These are phyloP conservation scores for Paramecium biaurelia DNA, from an alignment of 73 alveolate genomes.

Conservation along the genomic window DNA sequence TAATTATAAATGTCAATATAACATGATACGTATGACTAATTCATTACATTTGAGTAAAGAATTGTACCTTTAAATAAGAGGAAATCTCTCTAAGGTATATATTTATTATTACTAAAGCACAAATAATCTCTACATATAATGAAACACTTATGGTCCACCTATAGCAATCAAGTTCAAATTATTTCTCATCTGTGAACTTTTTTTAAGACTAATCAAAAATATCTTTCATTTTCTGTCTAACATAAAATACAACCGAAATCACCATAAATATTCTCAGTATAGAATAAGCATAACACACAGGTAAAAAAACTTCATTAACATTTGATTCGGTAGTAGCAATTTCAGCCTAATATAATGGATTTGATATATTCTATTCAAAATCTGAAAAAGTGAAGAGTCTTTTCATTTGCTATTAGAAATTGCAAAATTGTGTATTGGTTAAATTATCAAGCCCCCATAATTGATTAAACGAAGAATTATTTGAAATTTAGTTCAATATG, in stretches of 20 bases:
- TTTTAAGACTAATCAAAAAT: neutral
- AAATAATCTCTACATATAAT: neutral
- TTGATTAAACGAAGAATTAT: neutral
- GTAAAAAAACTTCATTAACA: neutral
- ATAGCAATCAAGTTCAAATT: neutral
- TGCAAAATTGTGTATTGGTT: neutral
- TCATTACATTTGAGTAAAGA: neutral
- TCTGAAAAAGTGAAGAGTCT: neutral
- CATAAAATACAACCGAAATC: neutral
- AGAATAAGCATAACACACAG: constrained; percentile 33
- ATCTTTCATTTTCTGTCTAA: neutral
- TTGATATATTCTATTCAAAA: neutral
- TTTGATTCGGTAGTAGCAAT: neutral
- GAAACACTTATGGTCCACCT: neutral
- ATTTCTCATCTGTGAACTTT: neutral
- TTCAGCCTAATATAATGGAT: constrained; percentile 40
- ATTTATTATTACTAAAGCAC: neutral
- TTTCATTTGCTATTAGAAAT: neutral
- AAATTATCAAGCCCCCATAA: neutral
- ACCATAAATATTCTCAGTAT: constrained; percentile 41
- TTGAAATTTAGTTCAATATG: no score
- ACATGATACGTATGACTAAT: neutral
- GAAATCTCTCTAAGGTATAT: constrained; percentile 8
- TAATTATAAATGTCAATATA: neutral
- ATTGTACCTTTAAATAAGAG: neutral